Percentiles rank a stretch among this genome's conserved stretches.
Evolutionary conservation across 2,329 filamentous ascomycete species (phyloP).

Genomic region (Pseudogymnoascus sp.): DNA sequence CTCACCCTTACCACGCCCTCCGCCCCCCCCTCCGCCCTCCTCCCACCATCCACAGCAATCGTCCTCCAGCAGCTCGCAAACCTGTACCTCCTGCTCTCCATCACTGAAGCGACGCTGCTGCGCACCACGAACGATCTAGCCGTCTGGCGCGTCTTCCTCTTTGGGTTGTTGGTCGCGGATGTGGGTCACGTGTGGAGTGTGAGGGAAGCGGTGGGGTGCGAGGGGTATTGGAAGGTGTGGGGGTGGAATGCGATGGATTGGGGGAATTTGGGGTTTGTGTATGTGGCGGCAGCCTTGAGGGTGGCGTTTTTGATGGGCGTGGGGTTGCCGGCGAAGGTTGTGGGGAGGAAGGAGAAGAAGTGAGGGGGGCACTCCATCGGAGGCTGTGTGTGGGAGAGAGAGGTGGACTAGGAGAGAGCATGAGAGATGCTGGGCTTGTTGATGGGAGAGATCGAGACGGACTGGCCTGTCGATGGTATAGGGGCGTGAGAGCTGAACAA

Average conservation of each 20-base stretch:
- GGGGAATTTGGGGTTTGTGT: constrained; percentile 65
- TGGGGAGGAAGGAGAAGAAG: constrained; percentile 3
- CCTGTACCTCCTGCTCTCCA: constrained; percentile 66
- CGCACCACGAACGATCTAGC: constrained; percentile 57
- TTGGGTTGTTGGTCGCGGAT: constrained; percentile 65
- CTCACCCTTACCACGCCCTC: constrained; percentile 45
- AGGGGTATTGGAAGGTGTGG: constrained; percentile 48
- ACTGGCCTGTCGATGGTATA: no score
- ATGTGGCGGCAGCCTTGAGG: constrained; percentile 53
- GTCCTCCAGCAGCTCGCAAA: constrained; percentile 69
- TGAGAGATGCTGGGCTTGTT: background rate
- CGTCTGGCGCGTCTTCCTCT: constrained; percentile 62
- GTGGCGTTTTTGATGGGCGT: constrained; percentile 50
- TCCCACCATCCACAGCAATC: constrained; percentile 55
- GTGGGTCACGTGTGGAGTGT: constrained; percentile 66
- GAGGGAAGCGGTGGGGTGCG: constrained; percentile 42
- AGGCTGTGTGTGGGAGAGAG: background rate
- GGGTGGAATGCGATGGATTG: constrained; percentile 60
- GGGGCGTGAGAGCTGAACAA: no score
- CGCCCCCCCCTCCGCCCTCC: constrained; percentile 17
- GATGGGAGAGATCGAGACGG: background rate
- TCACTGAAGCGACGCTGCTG: constrained; percentile 70
- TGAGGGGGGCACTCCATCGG: background rate
- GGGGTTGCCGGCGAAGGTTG: constrained; percentile 34
- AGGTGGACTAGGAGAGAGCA: background rate